Percentiles rank a stretch among this genome's conserved stretches.
These are phyloP conservation scores for Albophoma yamanashiensis DNA, from an alignment of 2,329 filamentous ascomycete species.

Conservation along the genomic window DNA sequence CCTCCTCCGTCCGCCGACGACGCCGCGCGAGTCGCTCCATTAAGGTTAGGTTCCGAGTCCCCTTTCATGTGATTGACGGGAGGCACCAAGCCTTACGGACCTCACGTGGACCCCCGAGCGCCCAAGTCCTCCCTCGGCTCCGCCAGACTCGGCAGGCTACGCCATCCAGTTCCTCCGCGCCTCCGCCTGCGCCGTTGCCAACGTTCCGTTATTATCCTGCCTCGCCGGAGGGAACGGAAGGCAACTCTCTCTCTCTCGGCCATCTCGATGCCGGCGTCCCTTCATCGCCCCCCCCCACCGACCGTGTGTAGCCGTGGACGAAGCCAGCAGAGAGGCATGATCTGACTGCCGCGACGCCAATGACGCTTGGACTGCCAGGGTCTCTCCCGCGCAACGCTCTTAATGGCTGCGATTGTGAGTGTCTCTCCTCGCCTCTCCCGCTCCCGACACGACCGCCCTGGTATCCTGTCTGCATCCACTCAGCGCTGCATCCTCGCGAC, in stretches of 20 bases:
- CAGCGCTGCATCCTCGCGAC: background rate
- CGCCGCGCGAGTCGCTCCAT: background rate
- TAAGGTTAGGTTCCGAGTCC: background rate
- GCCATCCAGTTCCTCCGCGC: background rate
- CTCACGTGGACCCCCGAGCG: background rate
- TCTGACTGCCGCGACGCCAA: background rate
- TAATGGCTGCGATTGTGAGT: conserved; percentile 26
- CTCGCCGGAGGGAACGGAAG: background rate
- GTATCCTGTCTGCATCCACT: background rate
- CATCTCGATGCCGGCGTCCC: background rate
- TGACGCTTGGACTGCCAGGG: background rate
- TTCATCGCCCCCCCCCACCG: background rate
- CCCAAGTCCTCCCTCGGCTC: background rate
- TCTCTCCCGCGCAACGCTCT: conserved; percentile 8
- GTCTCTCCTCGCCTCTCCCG: background rate
- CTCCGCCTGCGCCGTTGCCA: background rate
- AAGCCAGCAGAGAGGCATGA: background rate
- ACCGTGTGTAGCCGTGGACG: background rate
- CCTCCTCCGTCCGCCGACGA: too few relatives aligned
- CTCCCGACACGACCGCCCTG: background rate
- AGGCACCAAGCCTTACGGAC: background rate
- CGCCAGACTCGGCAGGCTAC: background rate
- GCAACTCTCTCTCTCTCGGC: background rate
- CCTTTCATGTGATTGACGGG: background rate
- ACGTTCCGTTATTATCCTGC: background rate